Percentiles rank a stretch among this genome's conserved stretches.
These are phyloP conservation scores for Phytophthora macrochlamydospora DNA, from an alignment of 352 stramenopile genomes.

Conservation along the genomic window DNA sequence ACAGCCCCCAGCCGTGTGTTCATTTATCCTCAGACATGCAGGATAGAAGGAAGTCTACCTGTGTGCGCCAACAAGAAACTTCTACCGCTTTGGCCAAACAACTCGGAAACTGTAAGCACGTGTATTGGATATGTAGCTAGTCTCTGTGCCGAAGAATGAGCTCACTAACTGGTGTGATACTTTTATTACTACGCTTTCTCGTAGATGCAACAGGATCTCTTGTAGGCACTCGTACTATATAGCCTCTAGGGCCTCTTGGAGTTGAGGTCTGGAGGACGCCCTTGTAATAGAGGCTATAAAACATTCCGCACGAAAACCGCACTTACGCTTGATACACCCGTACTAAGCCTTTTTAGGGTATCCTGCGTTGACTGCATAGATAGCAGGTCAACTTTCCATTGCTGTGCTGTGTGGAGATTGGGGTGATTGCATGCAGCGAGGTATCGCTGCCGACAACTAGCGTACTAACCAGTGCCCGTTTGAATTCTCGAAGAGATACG, in stretches of 20 bases:
- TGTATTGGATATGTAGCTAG: neutral
- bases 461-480: slow-evolving; percentile 1
- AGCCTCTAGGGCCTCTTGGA: slow-evolving; percentile 14
- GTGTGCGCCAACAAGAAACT: neutral
- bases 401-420: slow-evolving; percentile 11
- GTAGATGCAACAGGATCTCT: slow-evolving; percentile 11
- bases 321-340: slow-evolving; percentile 4
- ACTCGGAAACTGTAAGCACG: neutral
- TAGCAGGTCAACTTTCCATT: slow-evolving; percentile 12
- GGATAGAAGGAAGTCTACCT: neutral
- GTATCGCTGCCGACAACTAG: slow-evolving; percentile 2
- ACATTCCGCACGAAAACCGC: slow-evolving; percentile 14
- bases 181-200: slow-evolving; percentile 4
- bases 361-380: slow-evolving; percentile 5
- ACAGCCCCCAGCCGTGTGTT: neutral
- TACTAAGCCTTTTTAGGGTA: slow-evolving; percentile 4
- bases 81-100: neutral
- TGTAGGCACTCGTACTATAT: slow-evolving; percentile 3
- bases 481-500: slow-evolving; percentile 9
- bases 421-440: slow-evolving; percentile 7
- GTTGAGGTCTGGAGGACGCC: slow-evolving; percentile 3
- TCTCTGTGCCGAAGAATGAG: neutral
- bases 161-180: neutral
- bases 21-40: neutral
- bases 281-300: slow-evolving; percentile 12